These are phyloP conservation scores for Heliamphora exappendiculata DNA, from an alignment of 148 eudicot genomes.

Conservation along the genomic window DNA sequence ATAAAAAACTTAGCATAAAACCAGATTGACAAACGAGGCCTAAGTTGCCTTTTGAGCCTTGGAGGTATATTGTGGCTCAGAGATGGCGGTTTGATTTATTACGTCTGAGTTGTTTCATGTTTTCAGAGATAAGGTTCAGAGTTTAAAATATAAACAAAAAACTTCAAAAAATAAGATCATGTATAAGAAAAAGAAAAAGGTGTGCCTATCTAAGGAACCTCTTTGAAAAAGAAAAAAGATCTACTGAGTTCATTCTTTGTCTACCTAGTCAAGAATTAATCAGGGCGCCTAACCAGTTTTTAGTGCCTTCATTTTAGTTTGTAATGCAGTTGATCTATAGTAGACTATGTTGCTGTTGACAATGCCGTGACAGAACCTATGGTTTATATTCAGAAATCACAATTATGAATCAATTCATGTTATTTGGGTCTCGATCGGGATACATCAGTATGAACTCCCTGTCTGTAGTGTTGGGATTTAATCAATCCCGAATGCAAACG, in stretches of 20 bases:
- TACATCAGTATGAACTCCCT: not conserved
- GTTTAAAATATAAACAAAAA: not conserved
- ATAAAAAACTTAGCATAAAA: no score
- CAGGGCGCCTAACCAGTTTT: not conserved
- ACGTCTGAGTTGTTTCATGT: not conserved
- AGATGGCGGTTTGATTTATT: not conserved
- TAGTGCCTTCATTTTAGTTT: not conserved
- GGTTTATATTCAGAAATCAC: not conserved
- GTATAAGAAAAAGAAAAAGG: not conserved
- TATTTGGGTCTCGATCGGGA: no score
- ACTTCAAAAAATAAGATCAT: not conserved
- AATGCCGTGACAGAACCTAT: not conserved
- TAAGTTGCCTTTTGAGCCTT: not conserved
- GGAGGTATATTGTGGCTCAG: not conserved
- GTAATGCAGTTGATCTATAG: slow-evolving; percentile 2
- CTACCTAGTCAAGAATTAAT: not conserved
- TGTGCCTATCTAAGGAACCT: not conserved
- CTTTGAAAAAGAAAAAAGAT: not conserved
- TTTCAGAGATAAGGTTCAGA: not conserved
- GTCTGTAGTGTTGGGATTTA: no score
- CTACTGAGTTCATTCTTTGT: not conserved
- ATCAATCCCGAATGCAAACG: no score
- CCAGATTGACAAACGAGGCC: no score
- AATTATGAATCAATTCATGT: not conserved
- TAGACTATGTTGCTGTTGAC: not conserved